phyloP scores from a whole-genome alignment of 2,329 filamentous ascomycete genomes.

The Monosporascus sp. region DNA sequence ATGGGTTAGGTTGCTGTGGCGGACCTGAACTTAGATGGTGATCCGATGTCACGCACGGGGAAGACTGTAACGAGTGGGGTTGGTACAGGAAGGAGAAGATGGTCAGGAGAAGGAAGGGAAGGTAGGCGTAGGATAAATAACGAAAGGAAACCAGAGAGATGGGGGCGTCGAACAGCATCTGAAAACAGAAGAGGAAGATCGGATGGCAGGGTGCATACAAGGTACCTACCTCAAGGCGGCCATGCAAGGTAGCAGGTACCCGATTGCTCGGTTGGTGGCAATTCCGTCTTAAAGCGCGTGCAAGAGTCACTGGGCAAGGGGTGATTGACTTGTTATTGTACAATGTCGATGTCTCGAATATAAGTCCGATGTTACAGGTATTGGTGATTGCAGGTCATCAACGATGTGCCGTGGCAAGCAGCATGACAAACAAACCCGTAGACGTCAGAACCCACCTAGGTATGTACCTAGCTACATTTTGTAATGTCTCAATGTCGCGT shows the following conservation, averaged over 20 bases:
- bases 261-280: too few relatives aligned
- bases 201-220: too few relatives aligned
- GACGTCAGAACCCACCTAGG: too few relatives aligned
- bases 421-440: background rate
- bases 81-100: background rate
- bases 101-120: background rate
- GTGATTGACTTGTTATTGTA: background rate
- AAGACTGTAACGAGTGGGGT: background rate
- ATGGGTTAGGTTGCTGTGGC: conserved; percentile 1
- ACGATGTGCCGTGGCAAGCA: background rate
- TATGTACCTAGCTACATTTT: background rate
- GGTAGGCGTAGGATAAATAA: too few relatives aligned
- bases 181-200: background rate
- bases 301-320: background rate
- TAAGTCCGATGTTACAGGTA: background rate
- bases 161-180: too few relatives aligned
- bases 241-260: background rate
- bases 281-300: background rate
- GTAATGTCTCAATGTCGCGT: conserved; percentile 1
- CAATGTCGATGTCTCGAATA: too few relatives aligned
- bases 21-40: background rate
- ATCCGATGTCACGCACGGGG: background rate
- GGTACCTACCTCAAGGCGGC: background rate
- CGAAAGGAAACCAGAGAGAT: too few relatives aligned
- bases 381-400: background rate